Evolutionary conservation across 441 rosid genomes (phyloP), one percentile per base, ranked within the genome.

Genomic region (Kokia cookei): DNA sequence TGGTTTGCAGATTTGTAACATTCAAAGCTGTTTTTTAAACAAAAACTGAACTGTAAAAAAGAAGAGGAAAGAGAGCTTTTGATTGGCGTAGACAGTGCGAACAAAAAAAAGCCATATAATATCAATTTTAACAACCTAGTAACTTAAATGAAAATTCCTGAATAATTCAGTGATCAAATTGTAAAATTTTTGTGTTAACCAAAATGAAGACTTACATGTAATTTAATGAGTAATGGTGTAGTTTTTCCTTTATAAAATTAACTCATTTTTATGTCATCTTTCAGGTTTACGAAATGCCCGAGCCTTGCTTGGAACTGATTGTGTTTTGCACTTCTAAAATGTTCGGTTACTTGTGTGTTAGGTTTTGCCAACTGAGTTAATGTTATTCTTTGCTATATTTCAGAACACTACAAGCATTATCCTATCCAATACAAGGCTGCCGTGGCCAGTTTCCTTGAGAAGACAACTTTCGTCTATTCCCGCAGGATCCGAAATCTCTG

Each of bases 341-440:
- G 43, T 61, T 48, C 7, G 29, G 50, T 59, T 66, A 24, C 47
- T 54, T 32, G 24, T 6, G 15, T 68, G 9, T 66, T 42, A 47
- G 7, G 40, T 35, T 45, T 37, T 40, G 35, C 24, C 54, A 5
- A 29, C 63, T 77, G 72, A 82, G 22, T 0, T 58, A 48, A 62
- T 40, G 15, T 43, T 60, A 51, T 75, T 7, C n/a, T 73, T 71
- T 86, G 54, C 35, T 65, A 73, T 68, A 74, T 75, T 83, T 77
- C 88, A 95, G 99, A 92, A 76, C 97, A 95, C 82, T 93, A 88
- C 85, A 75, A 85, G 77, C 82, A 86, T 80, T 76, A 87, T 81
- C 96, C 99, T 40, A 88, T 87, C 75, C 91, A 90, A 61, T 95
- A 95, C 79, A 82, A 91, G 24, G 86, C 86, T 75, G 92, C 91